Base-by-base conservation (phyloP, 2,329 filamentous ascomycete species). In the Bipolaris cookei region DNA sequence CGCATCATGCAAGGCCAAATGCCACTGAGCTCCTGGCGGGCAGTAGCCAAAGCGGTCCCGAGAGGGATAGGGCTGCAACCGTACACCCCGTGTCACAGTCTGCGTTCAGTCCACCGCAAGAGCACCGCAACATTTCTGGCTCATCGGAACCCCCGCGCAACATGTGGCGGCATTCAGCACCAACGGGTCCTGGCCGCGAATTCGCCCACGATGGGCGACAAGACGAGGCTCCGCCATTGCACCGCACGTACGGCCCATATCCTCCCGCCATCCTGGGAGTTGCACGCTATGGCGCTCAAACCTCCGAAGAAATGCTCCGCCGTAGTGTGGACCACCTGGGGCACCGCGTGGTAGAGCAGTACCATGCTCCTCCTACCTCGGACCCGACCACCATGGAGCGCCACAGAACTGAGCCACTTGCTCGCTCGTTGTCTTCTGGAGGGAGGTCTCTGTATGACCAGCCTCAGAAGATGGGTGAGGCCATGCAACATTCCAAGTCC, bases 401-500 rank as follows among this genome's bases (percentile, higher is more conserved):
- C 37, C 69, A 73, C 14, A 70, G 69, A 38, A 65, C 70, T 8
- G 74, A 77, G 39, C 72, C 69, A 20, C 65, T 75, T 42, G 67
- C 70, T 18, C 71, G 73, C 3, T 76, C 74, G 28, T 59, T 74
- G 30, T 73, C 70, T n/a, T 74, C 74, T 10, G 67, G 71, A 6
- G 69, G 73, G 10, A 63, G 68, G 34, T 68, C 69, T 7, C 50
- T 72, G 30, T 73, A 77, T 47, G 78, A 79, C n/a, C 73, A 78
- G 32, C 71, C 74, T 13, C 65, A 66, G 60, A 75, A 75, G 48
- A 69, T 75, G 53, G 83, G 78, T 67, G 85, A 86, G 47, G 82
- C 85, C 30, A 81, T 86, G 38, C 83, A 85, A 25, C 83, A 84
- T 50, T 87, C 82, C 58, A 83, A 90, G 59, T 88, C 85, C 35